Conservation (phyloP, 768 basidiomycete genomes). For the Symmetrospora coprosmae region DNA sequence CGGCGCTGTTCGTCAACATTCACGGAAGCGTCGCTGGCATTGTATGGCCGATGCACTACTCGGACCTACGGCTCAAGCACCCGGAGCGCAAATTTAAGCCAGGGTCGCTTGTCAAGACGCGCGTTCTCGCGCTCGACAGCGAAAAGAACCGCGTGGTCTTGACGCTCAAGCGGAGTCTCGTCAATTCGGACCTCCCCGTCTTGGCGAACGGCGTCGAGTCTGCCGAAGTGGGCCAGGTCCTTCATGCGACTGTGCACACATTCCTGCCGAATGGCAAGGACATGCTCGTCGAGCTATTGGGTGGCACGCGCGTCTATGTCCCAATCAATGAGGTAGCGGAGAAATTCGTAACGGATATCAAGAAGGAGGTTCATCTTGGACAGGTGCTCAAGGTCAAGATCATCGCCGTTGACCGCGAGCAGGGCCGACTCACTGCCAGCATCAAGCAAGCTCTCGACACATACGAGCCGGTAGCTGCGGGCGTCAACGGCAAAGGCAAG, state of each 20-base stretch:
- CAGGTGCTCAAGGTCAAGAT: slow-evolving; percentile 74
- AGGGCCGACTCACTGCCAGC: slow-evolving; percentile 60
- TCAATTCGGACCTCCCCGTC: slow-evolving; percentile 64
- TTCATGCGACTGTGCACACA: slow-evolving; percentile 71
- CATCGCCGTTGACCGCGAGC: slow-evolving; percentile 48
- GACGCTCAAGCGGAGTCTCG: slow-evolving; percentile 78
- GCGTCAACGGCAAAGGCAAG: background rate
- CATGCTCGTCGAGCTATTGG: slow-evolving; percentile 81
- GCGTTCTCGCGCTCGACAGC: slow-evolving; percentile 69
- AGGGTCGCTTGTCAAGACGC: slow-evolving; percentile 67
- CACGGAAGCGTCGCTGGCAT: slow-evolving; percentile 81
- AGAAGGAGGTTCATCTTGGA: slow-evolving; percentile 58
- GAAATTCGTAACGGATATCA: slow-evolving; percentile 39
- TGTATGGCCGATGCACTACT: slow-evolving; percentile 86
- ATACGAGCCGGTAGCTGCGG: background rate
- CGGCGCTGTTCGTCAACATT: slow-evolving; percentile 68
- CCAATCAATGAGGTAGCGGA: slow-evolving; percentile 76
- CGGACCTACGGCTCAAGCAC: slow-evolving; percentile 79
- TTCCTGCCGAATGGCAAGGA: slow-evolving; percentile 62
- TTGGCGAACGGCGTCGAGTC: slow-evolving; percentile 54
- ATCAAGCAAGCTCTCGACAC: slow-evolving; percentile 44
- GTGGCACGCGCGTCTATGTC: slow-evolving; percentile 67
- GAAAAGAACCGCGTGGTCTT: slow-evolving; percentile 65
- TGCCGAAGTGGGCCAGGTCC: slow-evolving; percentile 53
- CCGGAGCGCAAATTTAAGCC: slow-evolving; percentile 79